Evolutionary conservation across 192 early-diverging fungal genomes (phyloP), one percentile per base, ranked within the genome.

Genomic region (Pilobolus umbonatus): DNA sequence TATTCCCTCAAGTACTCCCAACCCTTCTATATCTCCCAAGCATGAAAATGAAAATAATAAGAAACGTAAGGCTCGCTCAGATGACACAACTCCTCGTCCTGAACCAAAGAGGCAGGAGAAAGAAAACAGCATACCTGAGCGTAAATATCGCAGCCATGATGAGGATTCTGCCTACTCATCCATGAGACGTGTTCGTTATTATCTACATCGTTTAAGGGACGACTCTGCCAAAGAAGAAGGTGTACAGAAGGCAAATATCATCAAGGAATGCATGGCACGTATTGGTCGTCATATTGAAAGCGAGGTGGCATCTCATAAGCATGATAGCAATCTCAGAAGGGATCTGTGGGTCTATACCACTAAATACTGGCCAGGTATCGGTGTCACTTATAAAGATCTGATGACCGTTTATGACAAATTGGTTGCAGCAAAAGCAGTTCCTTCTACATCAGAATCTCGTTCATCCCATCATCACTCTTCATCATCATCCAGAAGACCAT

Each of bases 261-360:
- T 87, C 54, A 72, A 75, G 4, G 73, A 80, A 32, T 82, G 71
- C 31, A 59, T 89, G 9, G 51, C 59, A 3, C 64, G 56, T 17
- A 80, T 88, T 67, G 87, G 85, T 25, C 68, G 68, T 14, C 72
- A 81, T 44, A 83, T 88, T 46, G 67, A 76, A 14, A 52, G 62
- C 8, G 29, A 75, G 5, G 68, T 75, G 0, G 68, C 5, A 15
- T 67, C 71, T 58, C 49, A 9, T 38, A 50, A 34, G 32, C 17
- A 63, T 47, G 65, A 57, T 56, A 22, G 35, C 0, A 62, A 58
- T 50, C 72, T 36, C 36, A 73, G 75, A 52, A 75, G 73, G 28
- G 83, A 82, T 66, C 61, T 83, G 56, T 93, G 81, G 92, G 80
- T 80, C 60, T 87, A 78, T 75, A 84, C 74, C 55, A 79, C 80